Evolutionary conservation across 208 protist species (phyloP), one percentile per base, ranked within the genome.

Genomic region (Acanthamoeba healyi): DNA sequence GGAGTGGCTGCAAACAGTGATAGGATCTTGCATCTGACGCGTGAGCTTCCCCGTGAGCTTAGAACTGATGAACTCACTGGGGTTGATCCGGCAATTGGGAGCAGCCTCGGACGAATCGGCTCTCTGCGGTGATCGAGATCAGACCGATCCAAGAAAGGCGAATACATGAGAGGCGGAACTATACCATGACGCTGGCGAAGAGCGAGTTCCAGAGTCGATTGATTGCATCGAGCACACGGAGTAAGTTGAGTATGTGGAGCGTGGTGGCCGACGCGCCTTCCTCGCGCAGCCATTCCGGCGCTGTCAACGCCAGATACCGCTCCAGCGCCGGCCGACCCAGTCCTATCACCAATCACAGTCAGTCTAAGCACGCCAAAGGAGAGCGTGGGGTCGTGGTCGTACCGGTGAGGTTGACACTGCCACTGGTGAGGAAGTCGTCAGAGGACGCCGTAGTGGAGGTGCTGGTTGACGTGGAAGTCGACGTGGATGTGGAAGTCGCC

Each of bases 11-110:
- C 94, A 97, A 0, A 98, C 84, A 32, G 94, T 90, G 22, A 98
- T 90, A 40, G 97, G 95, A 81, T 98, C 97, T 63, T 97, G 94
- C 91, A 98, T 46, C 94, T 98, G 97, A 12, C 98, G 95, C 79
- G 94, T 95, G 10, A 98, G 67, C 95, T 98, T 98, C 12, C 96
- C 94, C 2, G 96, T 96, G 2, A 98, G 72, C 92, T 97, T 97
- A 65, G 70, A 46, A 51, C 95, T 98, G 44, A 97, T 38, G 94
- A 98, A 98, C 77, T 97, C 96, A 12, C 26, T 19, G 5, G 67
- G 19, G 63, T 51, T 93, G n/a, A 96, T 67, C 29, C 82, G 63
- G 42, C 49, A 79, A 56, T 46, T 79, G 67, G 34, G 49, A 70
- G 29, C 49, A 38, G 9, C 36, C 54, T 34, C 29, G 58, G 22